Evolutionary conservation across 441 rosid genomes (phyloP).

Genomic region (Melastoma candidum): DNA sequence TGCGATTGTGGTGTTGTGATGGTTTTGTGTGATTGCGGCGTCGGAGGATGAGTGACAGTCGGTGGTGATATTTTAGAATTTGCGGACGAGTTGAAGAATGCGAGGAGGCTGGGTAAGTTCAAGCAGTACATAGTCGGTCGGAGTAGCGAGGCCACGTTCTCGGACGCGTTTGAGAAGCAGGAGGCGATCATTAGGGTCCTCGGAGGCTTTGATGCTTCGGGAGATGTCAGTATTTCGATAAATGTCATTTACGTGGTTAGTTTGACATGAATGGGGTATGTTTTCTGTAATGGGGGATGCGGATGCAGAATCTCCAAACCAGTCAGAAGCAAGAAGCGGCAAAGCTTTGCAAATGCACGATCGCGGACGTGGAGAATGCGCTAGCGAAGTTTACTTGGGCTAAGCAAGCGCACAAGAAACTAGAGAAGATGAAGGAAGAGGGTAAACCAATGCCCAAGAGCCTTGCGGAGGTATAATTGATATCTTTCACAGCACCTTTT

Average conservation of each 20-base stretch:
- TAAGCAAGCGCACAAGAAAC: conserved; percentile 61
- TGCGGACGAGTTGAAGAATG: conserved; percentile 75
- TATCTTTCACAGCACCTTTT: not conserved
- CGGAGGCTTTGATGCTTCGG: conserved; percentile 55
- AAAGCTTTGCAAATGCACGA: conserved; percentile 61
- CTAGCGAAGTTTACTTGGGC: conserved; percentile 86
- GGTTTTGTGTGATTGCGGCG: not conserved
- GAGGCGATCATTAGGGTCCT: conserved; percentile 71
- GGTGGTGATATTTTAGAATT: conserved; percentile 29
- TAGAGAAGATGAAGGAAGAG: conserved; percentile 56
- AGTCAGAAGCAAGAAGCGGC: conserved; percentile 84
- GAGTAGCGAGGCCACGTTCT: conserved; percentile 81
- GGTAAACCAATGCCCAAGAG: conserved; percentile 81
- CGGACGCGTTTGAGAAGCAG: conserved; percentile 74
- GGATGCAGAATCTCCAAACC: conserved; percentile 57
- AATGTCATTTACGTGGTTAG: not conserved
- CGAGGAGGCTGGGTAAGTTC: conserved; percentile 56
- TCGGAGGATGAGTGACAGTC: not conserved
- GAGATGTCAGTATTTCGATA: conserved; percentile 54
- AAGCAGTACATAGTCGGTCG: conserved; percentile 79
- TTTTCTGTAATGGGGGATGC: not conserved
- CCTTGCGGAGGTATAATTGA: conserved; percentile 57
- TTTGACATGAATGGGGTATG: conserved; percentile 5
- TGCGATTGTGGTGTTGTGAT: not conserved
- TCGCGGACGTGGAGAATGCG: conserved; percentile 75